phyloP scores from a whole-genome alignment of 805 yeast species.

The Cyberlindnera maritima region DNA sequence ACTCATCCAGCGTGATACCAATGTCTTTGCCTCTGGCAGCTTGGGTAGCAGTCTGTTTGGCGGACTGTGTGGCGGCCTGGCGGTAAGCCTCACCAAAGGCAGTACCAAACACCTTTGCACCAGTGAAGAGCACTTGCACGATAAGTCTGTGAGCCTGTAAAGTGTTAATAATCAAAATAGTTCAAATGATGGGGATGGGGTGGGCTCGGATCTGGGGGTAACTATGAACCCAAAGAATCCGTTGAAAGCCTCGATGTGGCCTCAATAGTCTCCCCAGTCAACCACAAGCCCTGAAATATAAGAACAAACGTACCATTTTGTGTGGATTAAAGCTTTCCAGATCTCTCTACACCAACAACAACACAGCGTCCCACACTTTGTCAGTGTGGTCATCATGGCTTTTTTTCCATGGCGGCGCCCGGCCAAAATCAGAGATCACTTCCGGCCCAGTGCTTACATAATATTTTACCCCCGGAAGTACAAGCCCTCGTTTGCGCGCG shows the following conservation, averaged over 20 bases:
- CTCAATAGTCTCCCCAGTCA: no score
- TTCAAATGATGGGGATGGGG: not conserved
- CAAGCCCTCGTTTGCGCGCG: not conserved
- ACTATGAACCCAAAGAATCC: no score
- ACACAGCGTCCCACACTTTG: no score
- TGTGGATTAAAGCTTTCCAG: no score
- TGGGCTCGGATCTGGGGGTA: no score
- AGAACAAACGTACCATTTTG: no score
- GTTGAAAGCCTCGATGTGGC: no score
- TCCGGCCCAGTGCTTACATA: no score
- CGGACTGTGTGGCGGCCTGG: slow-evolving; percentile 94
- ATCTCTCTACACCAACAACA: no score
- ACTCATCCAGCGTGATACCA: slow-evolving; percentile 86
- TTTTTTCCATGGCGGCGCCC: not conserved
- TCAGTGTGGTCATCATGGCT: no score
- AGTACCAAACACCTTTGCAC: slow-evolving; percentile 92
- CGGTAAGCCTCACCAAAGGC: slow-evolving; percentile 97
- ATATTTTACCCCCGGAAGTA: not conserved
- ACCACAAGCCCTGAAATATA: no score
- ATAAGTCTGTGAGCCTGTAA: slow-evolving; percentile 83
- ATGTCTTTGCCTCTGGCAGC: slow-evolving; percentile 48
- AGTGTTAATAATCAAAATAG: not conserved
- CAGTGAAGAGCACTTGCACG: slow-evolving; percentile 87
- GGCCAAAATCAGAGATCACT: not conserved
- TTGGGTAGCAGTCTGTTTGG: slow-evolving; percentile 59